These are phyloP conservation scores for Takashimella tepidaria DNA, from an alignment of 1,284 basidiomycete species.

Conservation along the genomic window DNA sequence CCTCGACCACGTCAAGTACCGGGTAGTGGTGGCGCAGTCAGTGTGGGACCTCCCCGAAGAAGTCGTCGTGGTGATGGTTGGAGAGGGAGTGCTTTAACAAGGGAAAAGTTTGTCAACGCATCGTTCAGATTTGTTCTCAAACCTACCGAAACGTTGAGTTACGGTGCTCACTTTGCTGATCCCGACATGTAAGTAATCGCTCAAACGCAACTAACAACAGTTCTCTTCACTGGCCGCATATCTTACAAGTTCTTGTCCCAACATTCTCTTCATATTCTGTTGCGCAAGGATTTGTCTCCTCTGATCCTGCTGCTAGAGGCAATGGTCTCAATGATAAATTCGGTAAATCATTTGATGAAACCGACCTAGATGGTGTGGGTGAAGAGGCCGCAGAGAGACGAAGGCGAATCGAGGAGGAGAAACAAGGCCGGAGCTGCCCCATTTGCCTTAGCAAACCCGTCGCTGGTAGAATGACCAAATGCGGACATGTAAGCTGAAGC, in stretches of 20 bases:
- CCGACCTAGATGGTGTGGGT: constrained; percentile 30
- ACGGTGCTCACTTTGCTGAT: constrained; percentile 91
- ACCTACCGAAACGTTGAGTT: constrained; percentile 67
- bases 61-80: constrained; percentile 60
- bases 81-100: constrained; percentile 60
- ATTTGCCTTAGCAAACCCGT: constrained; percentile 83
- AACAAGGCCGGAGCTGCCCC: constrained; percentile 66
- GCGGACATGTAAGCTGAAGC: constrained; percentile 81
- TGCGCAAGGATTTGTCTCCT: constrained; percentile 43
- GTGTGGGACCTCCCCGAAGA: constrained; percentile 55
- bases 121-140: constrained; percentile 92
- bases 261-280: constrained; percentile 53
- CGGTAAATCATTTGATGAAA: constrained; percentile 20
- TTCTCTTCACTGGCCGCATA: constrained; percentile 93
- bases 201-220: constrained; percentile 48
- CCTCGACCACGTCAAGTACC: constrained; percentile 62
- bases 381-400: constrained; percentile 33
- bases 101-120: constrained; percentile 88
- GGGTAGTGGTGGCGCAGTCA: constrained; percentile 39
- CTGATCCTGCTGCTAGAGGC: constrained; percentile 12
- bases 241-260: constrained; percentile 89
- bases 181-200: constrained; percentile 71
- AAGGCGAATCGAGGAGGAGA: constrained; percentile 40
- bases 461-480: constrained; percentile 94
- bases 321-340: constrained; percentile 9